Evolutionary conservation across 2,329 filamentous ascomycete genomes (phyloP).

Genomic region (Pseudopyrenochaeta lycopersici): DNA sequence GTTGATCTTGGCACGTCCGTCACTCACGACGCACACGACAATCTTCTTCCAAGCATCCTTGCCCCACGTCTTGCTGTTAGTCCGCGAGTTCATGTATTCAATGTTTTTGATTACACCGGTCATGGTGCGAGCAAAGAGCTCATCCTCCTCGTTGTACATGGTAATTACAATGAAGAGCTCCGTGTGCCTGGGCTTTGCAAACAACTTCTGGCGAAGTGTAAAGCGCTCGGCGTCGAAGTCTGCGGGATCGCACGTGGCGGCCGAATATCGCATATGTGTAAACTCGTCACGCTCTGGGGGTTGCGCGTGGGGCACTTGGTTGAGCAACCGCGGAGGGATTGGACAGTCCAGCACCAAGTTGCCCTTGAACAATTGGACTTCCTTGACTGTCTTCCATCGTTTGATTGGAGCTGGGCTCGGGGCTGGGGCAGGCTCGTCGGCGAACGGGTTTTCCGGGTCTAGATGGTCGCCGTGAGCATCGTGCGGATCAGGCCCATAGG

Average conservation of each 20-base stretch:
- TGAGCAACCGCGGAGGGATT: conserved; percentile 86
- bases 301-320: conserved; percentile 83
- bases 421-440: conserved; percentile 56
- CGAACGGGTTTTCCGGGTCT: conserved; percentile 42
- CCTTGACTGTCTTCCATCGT: conserved; percentile 98
- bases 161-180: conserved; percentile 97
- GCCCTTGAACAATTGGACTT: conserved; percentile 95
- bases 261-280: conserved; percentile 91
- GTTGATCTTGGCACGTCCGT: conserved; percentile 97
- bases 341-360: conserved; percentile 98
- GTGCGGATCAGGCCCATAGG: conserved; percentile 69
- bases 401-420: conserved; percentile 72
- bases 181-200: conserved; percentile 90
- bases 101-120: conserved; percentile 98
- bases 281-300: conserved; percentile 83
- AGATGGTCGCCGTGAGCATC: conserved; percentile 57
- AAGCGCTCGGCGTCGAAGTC: conserved; percentile 91
- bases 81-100: conserved; percentile 95
- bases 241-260: conserved; percentile 90
- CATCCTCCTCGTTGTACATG: conserved; percentile 99
- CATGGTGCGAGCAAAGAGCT: conserved; percentile 95
- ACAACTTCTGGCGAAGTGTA: conserved; percentile 88
- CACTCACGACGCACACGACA: conserved; percentile 95
- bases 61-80: conserved; percentile 96
- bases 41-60: conserved; percentile 99